phyloP scores from a whole-genome alignment of 208 protist genomes.

The Leishmania martiniquensis region DNA sequence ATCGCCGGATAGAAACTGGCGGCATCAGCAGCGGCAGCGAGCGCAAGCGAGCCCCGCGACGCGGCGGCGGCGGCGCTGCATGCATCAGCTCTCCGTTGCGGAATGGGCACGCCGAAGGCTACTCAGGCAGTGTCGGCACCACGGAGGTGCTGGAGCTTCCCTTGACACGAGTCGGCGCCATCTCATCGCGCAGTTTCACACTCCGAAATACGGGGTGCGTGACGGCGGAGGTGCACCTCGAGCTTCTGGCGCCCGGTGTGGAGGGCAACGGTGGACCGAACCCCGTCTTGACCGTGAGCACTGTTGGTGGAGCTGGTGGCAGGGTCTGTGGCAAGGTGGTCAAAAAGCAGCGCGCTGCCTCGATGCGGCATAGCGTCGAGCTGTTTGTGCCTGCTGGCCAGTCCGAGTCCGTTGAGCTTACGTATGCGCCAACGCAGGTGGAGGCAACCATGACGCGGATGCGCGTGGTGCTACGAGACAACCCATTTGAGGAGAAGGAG shows the following conservation, averaged over 20 bases:
- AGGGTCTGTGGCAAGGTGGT: slow-evolving; percentile 29
- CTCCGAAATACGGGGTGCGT: slow-evolving; percentile 91
- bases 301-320: slow-evolving; percentile 6
- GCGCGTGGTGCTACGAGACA: slow-evolving; percentile 83
- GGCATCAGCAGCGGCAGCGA: slow-evolving; percentile 4
- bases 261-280: slow-evolving; percentile 30
- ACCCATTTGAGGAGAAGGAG: slow-evolving; percentile 94
- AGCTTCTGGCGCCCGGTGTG: slow-evolving; percentile 22
- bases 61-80: slow-evolving; percentile 14
- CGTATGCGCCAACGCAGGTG: slow-evolving; percentile 60
- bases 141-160: slow-evolving; percentile 80
- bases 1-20: slow-evolving; percentile 17
- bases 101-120: slow-evolving; percentile 12
- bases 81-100: neutral
- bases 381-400: slow-evolving; percentile 61
- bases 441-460: slow-evolving; percentile 58
- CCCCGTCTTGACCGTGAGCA: slow-evolving; percentile 42
- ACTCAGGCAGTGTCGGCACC: neutral
- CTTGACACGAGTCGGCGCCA: slow-evolving; percentile 75
- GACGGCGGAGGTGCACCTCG: slow-evolving; percentile 78
- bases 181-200: slow-evolving; percentile 49
- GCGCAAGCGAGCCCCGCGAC: slow-evolving; percentile 16
- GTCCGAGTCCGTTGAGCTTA: slow-evolving; percentile 60
- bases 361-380: slow-evolving; percentile 24
- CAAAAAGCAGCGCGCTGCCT: slow-evolving; percentile 35